Evolutionary conservation across 1,284 basidiomycete species (phyloP).

Genomic region (Meira miltonrushii): DNA sequence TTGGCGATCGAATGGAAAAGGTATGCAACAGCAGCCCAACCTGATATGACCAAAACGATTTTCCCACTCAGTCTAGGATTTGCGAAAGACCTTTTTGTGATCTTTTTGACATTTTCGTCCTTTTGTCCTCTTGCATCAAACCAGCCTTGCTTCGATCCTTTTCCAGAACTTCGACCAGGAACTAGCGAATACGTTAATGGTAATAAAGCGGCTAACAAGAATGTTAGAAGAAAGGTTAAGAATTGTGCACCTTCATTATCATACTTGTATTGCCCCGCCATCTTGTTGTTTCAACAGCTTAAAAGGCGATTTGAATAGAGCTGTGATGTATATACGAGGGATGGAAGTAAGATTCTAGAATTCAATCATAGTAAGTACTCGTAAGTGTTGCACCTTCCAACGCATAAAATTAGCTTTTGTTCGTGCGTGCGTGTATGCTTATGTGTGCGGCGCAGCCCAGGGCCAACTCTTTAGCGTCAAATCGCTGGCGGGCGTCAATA

Average conservation of each 20-base stretch:
- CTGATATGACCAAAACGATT: constrained; percentile 57
- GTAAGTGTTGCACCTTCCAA: too few species aligned
- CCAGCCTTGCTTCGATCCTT: constrained; percentile 27
- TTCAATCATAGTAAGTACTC: too few species aligned
- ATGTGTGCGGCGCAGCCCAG: too few species aligned
- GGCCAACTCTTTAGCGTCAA: too few species aligned
- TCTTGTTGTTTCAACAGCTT: neutral
- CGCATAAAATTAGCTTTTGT: too few species aligned
- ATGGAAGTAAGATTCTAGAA: too few species aligned
- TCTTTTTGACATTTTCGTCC: constrained; percentile 24
- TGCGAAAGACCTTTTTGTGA: constrained; percentile 25
- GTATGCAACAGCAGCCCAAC: constrained; percentile 71
- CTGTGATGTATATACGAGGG: too few species aligned
- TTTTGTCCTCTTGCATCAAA: constrained; percentile 47
- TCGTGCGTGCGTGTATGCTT: too few species aligned
- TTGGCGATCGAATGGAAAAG: constrained; percentile 63
- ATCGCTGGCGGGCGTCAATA: too few species aligned
- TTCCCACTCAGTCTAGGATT: constrained; percentile 33
- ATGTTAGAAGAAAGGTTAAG: constrained; percentile 49
- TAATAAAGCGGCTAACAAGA: constrained; percentile 43
- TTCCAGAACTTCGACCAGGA: neutral
- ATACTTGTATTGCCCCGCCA: constrained; percentile 47
- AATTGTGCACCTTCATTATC: constrained; percentile 52
- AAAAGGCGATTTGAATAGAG: too few species aligned
- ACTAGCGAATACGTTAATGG: constrained; percentile 46